Conservation (phyloP, 345 rosid species). For the Carallia brachiata region DNA sequence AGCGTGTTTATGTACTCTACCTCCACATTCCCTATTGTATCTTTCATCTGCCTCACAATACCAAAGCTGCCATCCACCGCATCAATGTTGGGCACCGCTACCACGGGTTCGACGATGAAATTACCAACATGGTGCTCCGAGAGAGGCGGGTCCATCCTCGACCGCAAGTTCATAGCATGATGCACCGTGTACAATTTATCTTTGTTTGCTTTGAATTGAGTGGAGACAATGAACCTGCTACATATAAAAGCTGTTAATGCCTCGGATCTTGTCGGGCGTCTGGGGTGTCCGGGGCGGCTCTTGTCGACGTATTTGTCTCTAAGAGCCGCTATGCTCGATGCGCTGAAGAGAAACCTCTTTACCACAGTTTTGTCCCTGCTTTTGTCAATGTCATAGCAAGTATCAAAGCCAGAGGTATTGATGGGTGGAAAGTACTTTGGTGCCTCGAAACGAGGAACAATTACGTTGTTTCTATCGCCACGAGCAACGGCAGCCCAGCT, state of each 20-base stretch:
- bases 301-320: conserved; percentile 21
- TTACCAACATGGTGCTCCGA: conserved; percentile 26
- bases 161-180: conserved; percentile 25
- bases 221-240: conserved; percentile 21
- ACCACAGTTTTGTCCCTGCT: conserved; percentile 33
- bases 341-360: conserved; percentile 41
- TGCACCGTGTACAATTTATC: background rate
- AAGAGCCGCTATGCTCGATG: conserved; percentile 26
- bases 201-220: background rate
- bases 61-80: background rate
- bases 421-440: conserved; percentile 42
- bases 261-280: conserved; percentile 24
- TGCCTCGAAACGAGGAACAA: conserved; percentile 30
- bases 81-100: background rate
- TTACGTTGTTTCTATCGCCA: background rate
- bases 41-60: conserved; percentile 8
- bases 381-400: conserved; percentile 18
- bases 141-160: conserved; percentile 26
- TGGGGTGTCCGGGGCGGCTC: background rate
- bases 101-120: conserved; percentile 11
- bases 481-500: conserved; percentile 15
- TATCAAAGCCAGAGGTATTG: conserved; percentile 13
- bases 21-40: conserved; percentile 1
- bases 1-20: background rate
- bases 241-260: conserved; percentile 30